Evolutionary conservation across 2,329 filamentous ascomycete species (phyloP).

Genomic region (Botryotinia convoluta): DNA sequence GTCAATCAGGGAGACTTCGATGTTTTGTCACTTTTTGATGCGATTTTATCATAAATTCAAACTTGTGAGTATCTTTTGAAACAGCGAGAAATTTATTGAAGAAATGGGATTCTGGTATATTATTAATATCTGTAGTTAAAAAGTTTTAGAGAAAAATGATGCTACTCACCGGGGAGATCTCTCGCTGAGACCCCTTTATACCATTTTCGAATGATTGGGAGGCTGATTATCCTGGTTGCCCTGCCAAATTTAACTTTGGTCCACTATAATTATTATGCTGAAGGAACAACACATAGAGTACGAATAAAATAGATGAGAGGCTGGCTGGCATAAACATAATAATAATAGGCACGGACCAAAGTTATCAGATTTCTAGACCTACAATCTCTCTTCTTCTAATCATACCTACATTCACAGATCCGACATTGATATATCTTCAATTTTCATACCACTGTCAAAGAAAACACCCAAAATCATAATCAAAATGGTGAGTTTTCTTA

Average conservation of each 20-base stretch:
- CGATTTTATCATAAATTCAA: too few species aligned
- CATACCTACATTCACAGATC: neutral
- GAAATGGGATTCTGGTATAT: too few species aligned
- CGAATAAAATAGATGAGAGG: neutral
- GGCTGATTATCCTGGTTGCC: neutral
- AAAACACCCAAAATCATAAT: neutral
- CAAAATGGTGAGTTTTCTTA: slow-evolving; percentile 8
- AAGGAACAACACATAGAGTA: neutral
- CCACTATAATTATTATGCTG: neutral
- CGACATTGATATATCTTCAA: neutral
- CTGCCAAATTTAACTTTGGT: neutral
- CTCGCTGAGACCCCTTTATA: neutral
- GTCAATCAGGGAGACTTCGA: too few species aligned
- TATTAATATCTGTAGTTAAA: too few species aligned
- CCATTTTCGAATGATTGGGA: neutral
- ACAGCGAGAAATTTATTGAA: too few species aligned
- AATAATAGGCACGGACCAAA: slow-evolving; percentile 12
- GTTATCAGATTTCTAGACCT: neutral
- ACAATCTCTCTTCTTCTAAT: neutral
- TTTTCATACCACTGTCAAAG: neutral
- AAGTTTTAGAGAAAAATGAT: too few species aligned
- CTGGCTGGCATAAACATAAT: neutral
- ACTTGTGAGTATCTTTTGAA: too few species aligned
- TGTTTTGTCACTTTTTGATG: neutral
- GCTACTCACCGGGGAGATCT: neutral